Conservation (phyloP, 2,329 filamentous ascomycete species). For the Fragosphaeria purpurea region DNA sequence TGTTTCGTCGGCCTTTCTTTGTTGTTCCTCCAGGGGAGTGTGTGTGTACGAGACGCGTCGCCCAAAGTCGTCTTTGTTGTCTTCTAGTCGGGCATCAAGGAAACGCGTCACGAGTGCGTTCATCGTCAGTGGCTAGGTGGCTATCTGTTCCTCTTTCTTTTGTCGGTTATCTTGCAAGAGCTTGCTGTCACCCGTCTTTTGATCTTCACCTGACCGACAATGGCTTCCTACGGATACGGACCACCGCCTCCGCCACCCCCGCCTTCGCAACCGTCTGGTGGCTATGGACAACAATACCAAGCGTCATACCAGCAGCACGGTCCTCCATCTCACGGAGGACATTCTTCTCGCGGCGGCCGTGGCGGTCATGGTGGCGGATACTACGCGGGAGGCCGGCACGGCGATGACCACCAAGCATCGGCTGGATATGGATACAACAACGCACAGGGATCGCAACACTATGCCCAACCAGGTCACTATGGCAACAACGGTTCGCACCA, state of each 20-base stretch:
- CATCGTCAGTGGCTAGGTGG: conserved; percentile 1
- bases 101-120: background rate
- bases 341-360: conserved; percentile 22
- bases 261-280: conserved; percentile 20
- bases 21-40: background rate
- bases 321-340: conserved; percentile 5
- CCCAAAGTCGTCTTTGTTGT: background rate
- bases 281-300: conserved; percentile 30
- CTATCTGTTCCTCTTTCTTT: conserved; percentile 1
- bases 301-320: conserved; percentile 27
- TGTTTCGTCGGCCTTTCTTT: too few relatives aligned
- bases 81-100: background rate
- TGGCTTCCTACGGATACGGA: conserved; percentile 45
- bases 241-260: conserved; percentile 39
- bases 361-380: conserved; percentile 32
- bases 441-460: conserved; percentile 22
- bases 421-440: conserved; percentile 32
- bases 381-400: conserved; percentile 26
- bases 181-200: too few relatives aligned
- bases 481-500: conserved; percentile 22
- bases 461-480: conserved; percentile 19
- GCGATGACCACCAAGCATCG: conserved; percentile 32
- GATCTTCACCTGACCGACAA: conserved; percentile 13
- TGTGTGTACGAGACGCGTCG: too few relatives aligned
- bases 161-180: background rate